A percentile compares a stretch with the other conserved stretches of the same genome.
Evolutionary conservation across 441 rosid species (phyloP).

Genomic region (Euphorbia celastroides): DNA sequence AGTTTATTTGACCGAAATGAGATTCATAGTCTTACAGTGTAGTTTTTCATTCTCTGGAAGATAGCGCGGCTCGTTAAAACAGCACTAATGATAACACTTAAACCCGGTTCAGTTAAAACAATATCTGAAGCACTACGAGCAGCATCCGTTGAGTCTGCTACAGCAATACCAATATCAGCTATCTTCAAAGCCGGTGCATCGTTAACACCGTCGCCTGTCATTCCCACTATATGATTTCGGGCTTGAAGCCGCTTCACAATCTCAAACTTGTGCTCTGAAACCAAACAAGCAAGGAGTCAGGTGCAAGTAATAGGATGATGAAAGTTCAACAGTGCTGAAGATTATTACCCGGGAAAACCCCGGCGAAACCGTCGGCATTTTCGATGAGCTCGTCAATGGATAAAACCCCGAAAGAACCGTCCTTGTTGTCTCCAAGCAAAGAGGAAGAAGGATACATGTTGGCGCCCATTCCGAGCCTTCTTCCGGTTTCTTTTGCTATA

Average conservation of each 20-base stretch:
- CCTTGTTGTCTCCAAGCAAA: constrained; percentile 75
- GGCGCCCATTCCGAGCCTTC: constrained; percentile 98
- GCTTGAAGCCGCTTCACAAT: constrained; percentile 83
- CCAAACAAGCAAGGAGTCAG: background rate
- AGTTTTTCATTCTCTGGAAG: constrained; percentile 94
- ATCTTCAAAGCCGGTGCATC: constrained; percentile 93
- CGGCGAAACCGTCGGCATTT: constrained; percentile 94
- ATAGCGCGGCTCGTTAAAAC: constrained; percentile 83
- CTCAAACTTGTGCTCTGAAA: constrained; percentile 75
- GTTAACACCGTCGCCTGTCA: constrained; percentile 97
- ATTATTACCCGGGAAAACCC: constrained; percentile 73
- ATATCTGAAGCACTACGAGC: constrained; percentile 89
- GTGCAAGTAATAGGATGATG: background rate
- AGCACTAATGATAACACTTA: constrained; percentile 84
- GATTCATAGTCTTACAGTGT: constrained; percentile 43
- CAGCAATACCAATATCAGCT: constrained; percentile 94
- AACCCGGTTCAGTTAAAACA: constrained; percentile 86
- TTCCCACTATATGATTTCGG: constrained; percentile 74
- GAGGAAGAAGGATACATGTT: constrained; percentile 95
- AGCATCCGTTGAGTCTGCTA: constrained; percentile 87
- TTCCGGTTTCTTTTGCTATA: constrained; percentile 93
- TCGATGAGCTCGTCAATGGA: constrained; percentile 86
- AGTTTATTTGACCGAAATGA: background rate
- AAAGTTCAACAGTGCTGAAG: background rate
- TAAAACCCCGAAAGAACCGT: constrained; percentile 49